Evolutionary conservation across 495 filamentous ascomycete genomes (phyloP).

Genomic region (Friedmanniomyces simplex): DNA sequence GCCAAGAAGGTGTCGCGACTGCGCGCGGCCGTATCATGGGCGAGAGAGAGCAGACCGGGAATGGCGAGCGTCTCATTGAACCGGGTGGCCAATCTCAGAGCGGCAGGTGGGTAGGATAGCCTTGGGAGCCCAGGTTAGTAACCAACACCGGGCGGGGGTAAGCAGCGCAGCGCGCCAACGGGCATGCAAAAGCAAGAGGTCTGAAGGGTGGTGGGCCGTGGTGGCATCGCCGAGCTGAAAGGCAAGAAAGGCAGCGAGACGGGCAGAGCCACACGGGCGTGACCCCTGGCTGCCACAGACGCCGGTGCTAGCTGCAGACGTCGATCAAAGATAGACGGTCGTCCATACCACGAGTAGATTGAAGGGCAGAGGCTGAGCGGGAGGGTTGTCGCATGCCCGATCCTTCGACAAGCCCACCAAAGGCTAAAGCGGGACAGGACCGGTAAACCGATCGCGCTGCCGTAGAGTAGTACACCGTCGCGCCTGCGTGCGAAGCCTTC

Average conservation of each 20-base stretch:
- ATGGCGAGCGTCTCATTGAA: neutral
- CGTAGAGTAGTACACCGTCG: too few relatives aligned
- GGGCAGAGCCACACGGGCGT: neutral
- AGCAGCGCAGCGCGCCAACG: neutral
- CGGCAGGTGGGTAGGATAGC: neutral
- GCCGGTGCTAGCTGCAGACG: conserved; percentile 1
- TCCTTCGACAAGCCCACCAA: neutral
- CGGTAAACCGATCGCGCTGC: too few relatives aligned
- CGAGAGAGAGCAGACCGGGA: neutral
- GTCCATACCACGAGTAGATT: neutral
- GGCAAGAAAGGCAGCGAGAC: neutral
- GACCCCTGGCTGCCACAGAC: neutral
- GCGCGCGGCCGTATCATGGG: neutral
- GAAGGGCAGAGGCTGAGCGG: neutral
- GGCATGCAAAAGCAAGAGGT: neutral
- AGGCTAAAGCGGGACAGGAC: too few relatives aligned
- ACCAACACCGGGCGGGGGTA: neutral
- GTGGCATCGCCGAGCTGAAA: conserved; percentile 1
- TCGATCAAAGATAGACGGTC: conserved; percentile 5
- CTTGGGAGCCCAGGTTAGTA: neutral
- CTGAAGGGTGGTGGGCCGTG: neutral
- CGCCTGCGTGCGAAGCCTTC: too few relatives aligned
- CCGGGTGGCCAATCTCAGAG: neutral
- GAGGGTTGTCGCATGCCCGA: neutral
- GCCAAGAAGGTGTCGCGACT: neutral